Base-by-base conservation (phyloP, 441 rosid genomes). In the Brassica balearica region DNA sequence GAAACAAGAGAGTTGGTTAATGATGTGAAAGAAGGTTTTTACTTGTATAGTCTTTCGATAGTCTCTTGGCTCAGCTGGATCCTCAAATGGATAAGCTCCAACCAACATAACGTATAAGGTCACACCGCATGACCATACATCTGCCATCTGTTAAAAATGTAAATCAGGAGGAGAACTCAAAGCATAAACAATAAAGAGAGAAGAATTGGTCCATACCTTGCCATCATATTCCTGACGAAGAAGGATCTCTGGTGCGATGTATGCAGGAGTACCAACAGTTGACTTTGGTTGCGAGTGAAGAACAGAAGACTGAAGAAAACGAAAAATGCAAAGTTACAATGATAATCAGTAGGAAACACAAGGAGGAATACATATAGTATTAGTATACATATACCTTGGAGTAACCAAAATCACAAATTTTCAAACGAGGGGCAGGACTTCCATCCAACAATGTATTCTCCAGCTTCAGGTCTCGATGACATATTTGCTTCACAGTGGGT, bases 321-420 rank as follows among this genome's bases (percentile, higher is more conserved):
- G 56, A 55, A 53, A 51, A 32, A 29, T 7, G 36, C 75, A 41
- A 2, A 9, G 38, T 65, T 6, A 5, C 58, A 51, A 51, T 14
- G 6, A 36, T 6, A 8, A 41, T 34, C 38, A 34, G 38, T 6
- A 34, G 38, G 14, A 10, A 43, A 11, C 51, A 43, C 51, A 43
- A 9, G 3, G 43, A 38, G 46, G 48, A 43, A 29, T 34, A 46
- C 0, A 10, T 41, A 41, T 41, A 46, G 53, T 46, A 46, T 46
- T 46, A 38, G 43, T 38, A 38, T 1, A 5, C 8, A 36, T 7
- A 5, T 51, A 55, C 60, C 23, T 55, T 55, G 60, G 60, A 95
- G 81, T 95, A 95, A 9, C 99, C 99, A 36, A 95, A 95, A 83
- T 95, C 99, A 69, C 99, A 95, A 75, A 95, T 92, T 82, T 95